Base-by-base conservation (phyloP, 768 basidiomycete genomes). In the Sarcodon aspratus region DNA sequence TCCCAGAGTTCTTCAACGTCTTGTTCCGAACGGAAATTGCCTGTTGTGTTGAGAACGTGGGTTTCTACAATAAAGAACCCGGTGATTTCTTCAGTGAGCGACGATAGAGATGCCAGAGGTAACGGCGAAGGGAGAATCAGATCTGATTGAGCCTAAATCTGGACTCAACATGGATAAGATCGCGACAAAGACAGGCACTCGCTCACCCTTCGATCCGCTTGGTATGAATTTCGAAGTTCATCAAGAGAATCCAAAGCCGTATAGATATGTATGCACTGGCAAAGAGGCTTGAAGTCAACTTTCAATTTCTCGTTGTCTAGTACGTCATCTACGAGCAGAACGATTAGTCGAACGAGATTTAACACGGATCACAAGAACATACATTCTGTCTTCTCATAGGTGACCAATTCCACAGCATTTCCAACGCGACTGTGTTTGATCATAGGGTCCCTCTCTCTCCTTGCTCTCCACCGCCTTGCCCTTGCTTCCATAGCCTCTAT, bases 1-100 rank as follows among this genome's bases (percentile, higher is more conserved):
- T 95, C 89, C 95, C 95, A 98, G 9, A 99, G 76, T 49, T 94
- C 92, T 55, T 98, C 93, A 2, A 98, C 84, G 54, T 98, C 92
- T 42, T 82, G 75, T 55, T 84, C 76, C 12, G 86, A 89, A n/a
- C 96, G 80, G 68, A 99, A 99, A 33, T 75, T 79, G 13, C 82
- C 82, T 9, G 93, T 90, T 0, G 90, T 90, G 55, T 84, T 80
- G 7, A 97, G 75, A 0, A 99, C 93, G 59, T 95, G 84, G 1
- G 79, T 82, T 66, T 99, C 96, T 54, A 98, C 82, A 50, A 99
- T 92, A 68, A 98, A 99, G 66, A 96, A 99, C 0, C 96, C 96
- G 35, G 92, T 85, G 53, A 98, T 88, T 65, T 97, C 91, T 61
- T 95, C 86, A 21, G 89, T 85, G 17, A 98, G 70, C n/a, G 76